phyloP scores from a whole-genome alignment of 352 stramenopile species.

The Globisporangium middletonii region DNA sequence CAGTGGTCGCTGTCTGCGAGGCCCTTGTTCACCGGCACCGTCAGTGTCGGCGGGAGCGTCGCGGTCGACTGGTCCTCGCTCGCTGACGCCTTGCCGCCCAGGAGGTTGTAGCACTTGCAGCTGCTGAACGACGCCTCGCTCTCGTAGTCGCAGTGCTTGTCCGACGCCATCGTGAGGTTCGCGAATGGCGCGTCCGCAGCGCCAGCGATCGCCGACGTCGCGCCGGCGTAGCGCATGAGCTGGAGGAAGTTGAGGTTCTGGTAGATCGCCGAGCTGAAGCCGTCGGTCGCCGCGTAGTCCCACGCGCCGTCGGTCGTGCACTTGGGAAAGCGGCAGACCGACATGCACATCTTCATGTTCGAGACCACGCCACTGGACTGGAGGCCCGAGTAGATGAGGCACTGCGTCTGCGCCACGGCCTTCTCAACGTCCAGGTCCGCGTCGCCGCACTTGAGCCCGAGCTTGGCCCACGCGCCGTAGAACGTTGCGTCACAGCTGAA shows the following conservation, averaged over 20 bases:
- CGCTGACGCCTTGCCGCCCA: conserved; percentile 14
- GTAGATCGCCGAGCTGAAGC: conserved; percentile 67
- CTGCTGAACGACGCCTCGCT: conserved; percentile 44
- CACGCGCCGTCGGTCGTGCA: conserved; percentile 61
- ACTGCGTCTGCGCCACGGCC: conserved; percentile 53
- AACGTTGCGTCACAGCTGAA: conserved; percentile 75
- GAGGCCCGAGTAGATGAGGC: conserved; percentile 70
- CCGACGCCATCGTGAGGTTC: conserved; percentile 48
- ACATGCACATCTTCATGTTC: conserved; percentile 68
- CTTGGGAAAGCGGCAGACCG: conserved; percentile 72
- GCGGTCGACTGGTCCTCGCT: conserved; percentile 11
- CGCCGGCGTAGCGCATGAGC: conserved; percentile 41
- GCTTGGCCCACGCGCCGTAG: conserved; percentile 67
- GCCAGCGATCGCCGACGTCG: conserved; percentile 20
- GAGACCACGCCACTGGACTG: conserved; percentile 39
- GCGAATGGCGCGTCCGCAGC: conserved; percentile 36
- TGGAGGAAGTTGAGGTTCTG: conserved; percentile 58
- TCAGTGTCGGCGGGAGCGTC: conserved; percentile 16
- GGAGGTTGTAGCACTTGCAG: conserved; percentile 57
- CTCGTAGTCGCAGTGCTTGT: conserved; percentile 50
- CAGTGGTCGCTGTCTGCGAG: conserved; percentile 61
- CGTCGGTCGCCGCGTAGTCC: conserved; percentile 67
- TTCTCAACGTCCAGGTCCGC: conserved; percentile 33
- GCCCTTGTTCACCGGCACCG: conserved; percentile 49
- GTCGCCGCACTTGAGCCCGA: conserved; percentile 59